Evolutionary conservation across 371 early-diverging fungal species (phyloP).

Genomic region (Mortierella sp.): DNA sequence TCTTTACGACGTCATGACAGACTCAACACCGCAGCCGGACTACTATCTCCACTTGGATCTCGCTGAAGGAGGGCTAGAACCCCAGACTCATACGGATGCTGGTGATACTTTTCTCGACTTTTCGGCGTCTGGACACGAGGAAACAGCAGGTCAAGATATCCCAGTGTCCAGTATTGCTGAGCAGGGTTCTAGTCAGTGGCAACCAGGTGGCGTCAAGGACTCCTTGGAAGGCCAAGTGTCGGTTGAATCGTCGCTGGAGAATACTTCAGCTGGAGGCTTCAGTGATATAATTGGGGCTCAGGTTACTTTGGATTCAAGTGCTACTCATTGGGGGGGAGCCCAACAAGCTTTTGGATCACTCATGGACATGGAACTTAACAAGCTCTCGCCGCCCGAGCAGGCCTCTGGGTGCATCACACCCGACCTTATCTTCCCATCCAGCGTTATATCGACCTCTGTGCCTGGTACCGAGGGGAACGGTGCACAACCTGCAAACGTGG

Average conservation of each 20-base stretch:
- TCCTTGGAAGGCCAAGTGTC: background rate
- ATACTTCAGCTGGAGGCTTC: conserved; percentile 4
- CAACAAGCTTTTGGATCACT: conserved; percentile 36
- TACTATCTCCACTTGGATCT: conserved; percentile 48
- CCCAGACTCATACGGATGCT: conserved; percentile 9
- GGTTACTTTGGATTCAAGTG: conserved; percentile 5
- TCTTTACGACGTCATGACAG: conserved; percentile 16
- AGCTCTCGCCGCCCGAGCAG: conserved; percentile 24
- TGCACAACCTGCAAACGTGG: background rate
- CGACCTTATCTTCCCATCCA: conserved; percentile 36
- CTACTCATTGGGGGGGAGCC: conserved; percentile 14
- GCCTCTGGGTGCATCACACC: conserved; percentile 38
- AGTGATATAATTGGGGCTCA: conserved; percentile 12
- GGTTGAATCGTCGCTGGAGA: background rate
- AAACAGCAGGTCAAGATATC: background rate
- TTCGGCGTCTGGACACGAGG: conserved; percentile 11
- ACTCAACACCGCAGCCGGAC: conserved; percentile 40
- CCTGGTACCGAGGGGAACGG: conserved; percentile 1
- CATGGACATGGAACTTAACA: conserved; percentile 50
- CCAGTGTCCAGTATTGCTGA: background rate
- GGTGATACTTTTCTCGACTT: conserved; percentile 29
- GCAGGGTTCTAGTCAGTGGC: conserved; percentile 14
- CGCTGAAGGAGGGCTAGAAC: conserved; percentile 27
- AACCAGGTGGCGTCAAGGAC: conserved; percentile 3
- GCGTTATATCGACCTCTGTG: background rate